Conservation (phyloP, 129 eudicot species). For the Pseudognaphalium luteoalbum region DNA sequence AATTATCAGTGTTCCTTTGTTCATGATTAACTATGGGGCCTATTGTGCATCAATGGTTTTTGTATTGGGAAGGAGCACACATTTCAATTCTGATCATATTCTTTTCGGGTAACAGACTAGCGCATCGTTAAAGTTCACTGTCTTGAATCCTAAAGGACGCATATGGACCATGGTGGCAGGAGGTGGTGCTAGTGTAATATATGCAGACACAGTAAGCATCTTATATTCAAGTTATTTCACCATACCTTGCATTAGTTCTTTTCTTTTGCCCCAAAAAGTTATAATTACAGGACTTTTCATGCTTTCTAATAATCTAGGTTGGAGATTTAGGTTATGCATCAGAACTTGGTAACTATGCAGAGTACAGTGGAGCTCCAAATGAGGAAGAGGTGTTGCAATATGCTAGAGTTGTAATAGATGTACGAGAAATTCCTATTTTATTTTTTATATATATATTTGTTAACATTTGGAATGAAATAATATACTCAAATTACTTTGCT, state of each 20-base stretch:
- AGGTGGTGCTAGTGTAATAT: slow-evolving; percentile 99
- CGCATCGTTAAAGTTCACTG: slow-evolving; percentile 95
- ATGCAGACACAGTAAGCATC: slow-evolving; percentile 75
- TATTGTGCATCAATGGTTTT: neutral
- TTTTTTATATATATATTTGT: neutral
- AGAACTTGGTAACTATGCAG: slow-evolving; percentile 97
- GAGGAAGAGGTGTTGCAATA: slow-evolving; percentile 97
- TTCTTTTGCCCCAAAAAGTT: too few species aligned
- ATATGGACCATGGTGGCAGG: slow-evolving; percentile 99
- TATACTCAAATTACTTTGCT: neutral
- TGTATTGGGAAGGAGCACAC: neutral
- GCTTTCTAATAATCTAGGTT: neutral
- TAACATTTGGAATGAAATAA: too few species aligned
- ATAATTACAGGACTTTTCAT: too few species aligned
- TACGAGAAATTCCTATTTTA: slow-evolving; percentile 26
- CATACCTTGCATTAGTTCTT: too few species aligned
- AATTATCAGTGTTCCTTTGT: too few species aligned
- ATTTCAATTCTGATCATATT: neutral
- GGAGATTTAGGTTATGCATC: slow-evolving; percentile 95
- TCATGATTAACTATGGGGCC: too few species aligned
- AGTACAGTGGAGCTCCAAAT: slow-evolving; percentile 97
- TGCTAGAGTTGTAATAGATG: slow-evolving; percentile 94
- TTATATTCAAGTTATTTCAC: too few species aligned
- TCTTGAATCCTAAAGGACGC: slow-evolving; percentile 88
- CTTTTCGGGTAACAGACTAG: slow-evolving; percentile 60